phyloP scores from a whole-genome alignment of 441 rosid genomes.

The Lepidium campestre region DNA sequence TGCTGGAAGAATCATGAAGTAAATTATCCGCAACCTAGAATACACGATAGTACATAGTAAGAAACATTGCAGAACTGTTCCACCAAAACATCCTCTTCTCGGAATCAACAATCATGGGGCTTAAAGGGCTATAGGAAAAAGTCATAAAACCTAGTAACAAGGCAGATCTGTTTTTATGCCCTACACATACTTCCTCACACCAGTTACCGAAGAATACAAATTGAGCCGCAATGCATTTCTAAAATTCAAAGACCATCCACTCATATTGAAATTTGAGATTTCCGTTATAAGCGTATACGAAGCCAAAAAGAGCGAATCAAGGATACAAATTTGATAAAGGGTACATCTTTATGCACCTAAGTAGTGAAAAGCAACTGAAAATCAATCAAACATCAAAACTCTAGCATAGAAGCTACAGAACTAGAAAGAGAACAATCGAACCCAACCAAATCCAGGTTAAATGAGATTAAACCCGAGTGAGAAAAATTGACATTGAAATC shows the following conservation, averaged over 20 bases:
- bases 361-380: background rate
- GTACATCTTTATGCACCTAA: background rate
- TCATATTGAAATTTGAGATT: background rate
- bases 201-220: background rate
- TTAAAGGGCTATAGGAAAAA: background rate
- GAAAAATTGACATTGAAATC: background rate
- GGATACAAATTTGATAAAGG: background rate
- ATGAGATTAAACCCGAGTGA: background rate
- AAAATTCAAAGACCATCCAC: background rate
- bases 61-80: background rate
- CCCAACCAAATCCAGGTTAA: constrained; percentile 7
- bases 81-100: background rate
- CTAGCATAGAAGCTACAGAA: background rate
- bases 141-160: background rate
- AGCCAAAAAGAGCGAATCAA: background rate
- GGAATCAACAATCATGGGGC: background rate
- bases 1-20: constrained; percentile 95
- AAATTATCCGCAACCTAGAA: constrained; percentile 94
- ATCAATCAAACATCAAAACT: background rate
- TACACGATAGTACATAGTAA: background rate
- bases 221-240: background rate
- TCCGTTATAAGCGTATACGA: background rate
- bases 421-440: constrained; percentile 6
- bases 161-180: constrained; percentile 4
- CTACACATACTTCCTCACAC: background rate